A percentile compares a stretch with the other conserved stretches of the same genome.
phyloP scores from a whole-genome alignment of 208 protist genomes.

The Wallacemonas sp. region DNA sequence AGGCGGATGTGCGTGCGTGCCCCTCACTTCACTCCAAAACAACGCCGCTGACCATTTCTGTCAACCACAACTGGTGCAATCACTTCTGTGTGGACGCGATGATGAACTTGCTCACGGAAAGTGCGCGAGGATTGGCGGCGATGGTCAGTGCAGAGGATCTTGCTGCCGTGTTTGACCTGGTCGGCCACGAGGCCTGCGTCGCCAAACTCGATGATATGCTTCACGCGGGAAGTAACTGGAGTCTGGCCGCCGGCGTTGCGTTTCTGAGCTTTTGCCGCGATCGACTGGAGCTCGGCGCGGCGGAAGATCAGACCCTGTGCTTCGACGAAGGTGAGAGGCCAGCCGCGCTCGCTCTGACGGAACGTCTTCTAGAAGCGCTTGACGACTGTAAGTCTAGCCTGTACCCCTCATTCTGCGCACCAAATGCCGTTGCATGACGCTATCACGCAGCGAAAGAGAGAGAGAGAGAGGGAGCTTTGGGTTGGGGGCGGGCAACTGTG shows the following conservation, averaged over 20 bases:
- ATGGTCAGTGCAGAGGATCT: slow-evolving; percentile 46
- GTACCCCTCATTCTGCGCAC: too few relatives aligned
- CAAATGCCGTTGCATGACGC: too few relatives aligned
- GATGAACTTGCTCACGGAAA: slow-evolving; percentile 44
- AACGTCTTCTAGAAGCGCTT: neutral
- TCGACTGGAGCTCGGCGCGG: neutral
- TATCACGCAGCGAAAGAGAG: too few relatives aligned
- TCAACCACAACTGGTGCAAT: slow-evolving; percentile 92
- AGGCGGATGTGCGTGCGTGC: too few relatives aligned
- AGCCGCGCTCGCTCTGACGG: neutral
- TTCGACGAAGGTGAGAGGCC: neutral
- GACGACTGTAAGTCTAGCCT: neutral
- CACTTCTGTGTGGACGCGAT: slow-evolving; percentile 62
- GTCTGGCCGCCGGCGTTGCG: slow-evolving; percentile 38
- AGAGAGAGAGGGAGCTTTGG: too few relatives aligned
- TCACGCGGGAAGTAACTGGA: slow-evolving; percentile 69
- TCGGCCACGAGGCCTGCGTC: slow-evolving; percentile 34
- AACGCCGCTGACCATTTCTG: slow-evolving; percentile 52
- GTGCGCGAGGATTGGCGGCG: slow-evolving; percentile 35
- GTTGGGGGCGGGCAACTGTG: too few relatives aligned
- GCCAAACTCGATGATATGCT: slow-evolving; percentile 54
- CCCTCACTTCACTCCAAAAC: too few relatives aligned
- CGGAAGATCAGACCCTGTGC: neutral
- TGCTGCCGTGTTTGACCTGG: slow-evolving; percentile 34
- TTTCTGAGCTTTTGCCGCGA: slow-evolving; percentile 41